A percentile compares a stretch with the other conserved stretches of the same genome.
Evolutionary conservation across 192 early-diverging fungal genomes (phyloP).

Genomic region (Backusella luteola): DNA sequence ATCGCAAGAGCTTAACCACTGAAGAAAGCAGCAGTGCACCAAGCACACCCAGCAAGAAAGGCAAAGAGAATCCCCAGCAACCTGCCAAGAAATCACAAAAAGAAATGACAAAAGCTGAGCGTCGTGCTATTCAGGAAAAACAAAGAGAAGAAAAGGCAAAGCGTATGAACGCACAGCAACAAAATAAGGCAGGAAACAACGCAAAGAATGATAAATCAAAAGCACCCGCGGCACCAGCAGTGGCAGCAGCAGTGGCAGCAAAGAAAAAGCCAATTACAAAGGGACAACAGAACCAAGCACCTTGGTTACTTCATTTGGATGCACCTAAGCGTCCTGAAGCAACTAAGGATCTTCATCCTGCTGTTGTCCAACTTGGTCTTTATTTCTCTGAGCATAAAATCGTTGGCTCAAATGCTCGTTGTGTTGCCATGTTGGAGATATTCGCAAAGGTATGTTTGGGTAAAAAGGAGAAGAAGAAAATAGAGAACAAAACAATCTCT

Average conservation of each 20-base stretch:
- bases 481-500: not conserved
- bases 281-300: constrained; percentile 52
- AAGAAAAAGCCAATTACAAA: constrained; percentile 29
- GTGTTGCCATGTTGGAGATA: constrained; percentile 82
- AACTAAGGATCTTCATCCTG: constrained; percentile 79
- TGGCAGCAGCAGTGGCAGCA: constrained; percentile 10
- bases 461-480: not conserved
- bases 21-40: not conserved
- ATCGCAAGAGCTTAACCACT: constrained; percentile 5
- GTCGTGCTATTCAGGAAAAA: constrained; percentile 80
- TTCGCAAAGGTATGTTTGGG: constrained; percentile 67
- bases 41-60: not conserved
- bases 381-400: constrained; percentile 87
- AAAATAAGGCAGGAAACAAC: constrained; percentile 40
- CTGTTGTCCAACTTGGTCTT: constrained; percentile 80
- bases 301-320: constrained; percentile 78
- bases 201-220: constrained; percentile 3
- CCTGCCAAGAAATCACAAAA: constrained; percentile 44
- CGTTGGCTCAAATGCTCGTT: constrained; percentile 87
- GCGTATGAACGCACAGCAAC: constrained; percentile 37
- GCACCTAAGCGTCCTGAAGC: constrained; percentile 51
- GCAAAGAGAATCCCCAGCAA: not conserved
- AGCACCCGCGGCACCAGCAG: constrained; percentile 3
- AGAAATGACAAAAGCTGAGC: constrained; percentile 88
- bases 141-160: constrained; percentile 79